Evolutionary conservation across 1,284 basidiomycete genomes (phyloP).

Genomic region (Sporisorium iseilematis-ciliati): DNA sequence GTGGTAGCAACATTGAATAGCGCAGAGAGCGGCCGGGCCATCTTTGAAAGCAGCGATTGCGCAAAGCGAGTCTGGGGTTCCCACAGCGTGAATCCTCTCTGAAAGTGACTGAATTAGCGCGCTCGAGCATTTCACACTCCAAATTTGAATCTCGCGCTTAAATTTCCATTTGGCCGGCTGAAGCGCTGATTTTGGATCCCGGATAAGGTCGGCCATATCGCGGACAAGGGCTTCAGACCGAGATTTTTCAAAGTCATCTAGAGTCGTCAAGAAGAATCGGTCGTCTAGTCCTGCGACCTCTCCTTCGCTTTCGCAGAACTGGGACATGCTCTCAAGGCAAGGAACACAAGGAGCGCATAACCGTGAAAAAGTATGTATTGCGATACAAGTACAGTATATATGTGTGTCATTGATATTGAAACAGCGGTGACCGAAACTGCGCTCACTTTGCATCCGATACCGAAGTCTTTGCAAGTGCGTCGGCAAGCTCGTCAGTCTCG

Average conservation of each 20-base stretch:
- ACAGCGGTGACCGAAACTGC: neutral
- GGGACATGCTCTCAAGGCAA: neutral
- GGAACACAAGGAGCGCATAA: neutral
- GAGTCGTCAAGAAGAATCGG: neutral
- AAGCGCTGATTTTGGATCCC: neutral
- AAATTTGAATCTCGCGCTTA: neutral
- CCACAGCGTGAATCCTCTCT: conserved; percentile 1
- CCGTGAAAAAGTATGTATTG: neutral
- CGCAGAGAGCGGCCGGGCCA: neutral
- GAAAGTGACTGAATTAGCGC: neutral
- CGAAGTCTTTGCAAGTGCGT: conserved; percentile 42
- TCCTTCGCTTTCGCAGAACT: neutral
- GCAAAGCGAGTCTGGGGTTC: neutral
- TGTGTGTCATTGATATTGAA: neutral
- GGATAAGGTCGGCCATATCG: conserved; percentile 9
- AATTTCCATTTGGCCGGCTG: conserved; percentile 6
- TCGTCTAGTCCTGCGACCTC: neutral
- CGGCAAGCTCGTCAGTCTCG: conserved; percentile 55
- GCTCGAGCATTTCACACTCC: conserved; percentile 5
- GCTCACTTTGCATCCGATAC: conserved; percentile 42
- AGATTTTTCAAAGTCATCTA: no score
- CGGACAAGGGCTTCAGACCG: neutral
- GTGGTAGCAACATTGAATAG: neutral
- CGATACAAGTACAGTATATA: conserved; percentile 9
- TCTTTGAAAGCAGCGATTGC: neutral